Percentiles rank a stretch among this genome's conserved stretches.
Evolutionary conservation across 306 rosid species (phyloP).

Genomic region (Medicago lupulina): DNA sequence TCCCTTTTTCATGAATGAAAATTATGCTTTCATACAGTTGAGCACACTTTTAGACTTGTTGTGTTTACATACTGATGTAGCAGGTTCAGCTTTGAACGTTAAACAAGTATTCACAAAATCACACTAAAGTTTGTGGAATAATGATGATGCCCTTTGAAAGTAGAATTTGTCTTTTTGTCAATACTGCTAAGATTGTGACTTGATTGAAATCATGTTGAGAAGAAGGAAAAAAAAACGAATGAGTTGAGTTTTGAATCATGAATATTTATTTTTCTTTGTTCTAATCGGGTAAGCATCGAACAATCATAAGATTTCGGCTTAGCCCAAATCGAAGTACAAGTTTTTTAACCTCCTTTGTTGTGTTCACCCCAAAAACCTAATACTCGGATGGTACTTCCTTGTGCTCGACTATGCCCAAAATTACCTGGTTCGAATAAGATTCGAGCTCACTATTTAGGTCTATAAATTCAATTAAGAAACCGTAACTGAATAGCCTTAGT

Average conservation of each 20-base stretch:
- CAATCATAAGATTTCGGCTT: no score
- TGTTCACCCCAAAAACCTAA: no score
- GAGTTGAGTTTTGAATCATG: background rate
- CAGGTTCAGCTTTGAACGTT: no score
- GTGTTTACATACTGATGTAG: background rate
- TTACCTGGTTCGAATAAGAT: no score
- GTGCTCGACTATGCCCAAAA: no score
- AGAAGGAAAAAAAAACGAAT: background rate
- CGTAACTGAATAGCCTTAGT: no score
- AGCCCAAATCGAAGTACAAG: no score
- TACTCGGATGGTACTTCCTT: no score
- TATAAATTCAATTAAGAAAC: no score
- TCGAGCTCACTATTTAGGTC: no score
- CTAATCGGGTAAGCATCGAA: background rate
- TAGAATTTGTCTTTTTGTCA: background rate
- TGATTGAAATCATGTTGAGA: background rate
- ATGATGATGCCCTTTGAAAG: background rate
- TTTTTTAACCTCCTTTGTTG: no score
- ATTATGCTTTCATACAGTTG: background rate
- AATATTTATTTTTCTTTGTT: background rate
- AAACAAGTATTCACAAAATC: background rate
- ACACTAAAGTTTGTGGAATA: background rate
- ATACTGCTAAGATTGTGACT: background rate
- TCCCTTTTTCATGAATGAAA: conserved; percentile 10
- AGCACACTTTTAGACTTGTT: conserved; percentile 7